phyloP scores from a whole-genome alignment of 441 rosid genomes.

The Manihot esculenta region DNA sequence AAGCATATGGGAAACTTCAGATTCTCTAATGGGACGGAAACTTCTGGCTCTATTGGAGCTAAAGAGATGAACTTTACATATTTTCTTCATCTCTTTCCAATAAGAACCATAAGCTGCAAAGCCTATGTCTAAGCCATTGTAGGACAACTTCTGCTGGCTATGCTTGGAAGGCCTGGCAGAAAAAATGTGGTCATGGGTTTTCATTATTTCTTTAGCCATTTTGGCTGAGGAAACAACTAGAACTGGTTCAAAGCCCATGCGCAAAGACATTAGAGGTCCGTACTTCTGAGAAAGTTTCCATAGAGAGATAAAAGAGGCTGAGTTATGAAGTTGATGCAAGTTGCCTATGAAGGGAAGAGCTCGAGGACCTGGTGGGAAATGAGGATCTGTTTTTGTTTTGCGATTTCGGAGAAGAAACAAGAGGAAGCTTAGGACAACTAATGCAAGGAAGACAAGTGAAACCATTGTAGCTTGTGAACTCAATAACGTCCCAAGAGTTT shows the following conservation, averaged over 20 bases:
- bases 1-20: conserved; percentile 38
- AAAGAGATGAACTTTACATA: conserved; percentile 36
- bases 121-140: conserved; percentile 40
- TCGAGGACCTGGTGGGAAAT: conserved; percentile 40
- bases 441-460: neutral
- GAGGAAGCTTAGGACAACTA: neutral
- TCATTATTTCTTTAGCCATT: conserved; percentile 37
- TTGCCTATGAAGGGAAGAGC: conserved; percentile 49
- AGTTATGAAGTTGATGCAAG: conserved; percentile 37
- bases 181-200: conserved; percentile 37
- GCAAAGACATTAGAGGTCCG: conserved; percentile 44
- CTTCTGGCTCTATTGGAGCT: conserved; percentile 30
- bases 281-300: conserved; percentile 34
- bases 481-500: no score
- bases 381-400: conserved; percentile 10
- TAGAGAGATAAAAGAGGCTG: conserved; percentile 29
- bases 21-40: conserved; percentile 42
- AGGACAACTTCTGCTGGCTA: conserved; percentile 32
- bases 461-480: neutral
- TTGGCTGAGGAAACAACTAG: conserved; percentile 46
- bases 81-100: conserved; percentile 40
- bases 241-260: conserved; percentile 32
- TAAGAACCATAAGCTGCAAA: conserved; percentile 35
- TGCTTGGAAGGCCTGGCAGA: neutral
- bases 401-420: conserved; percentile 19